A percentile compares a stretch with the other conserved stretches of the same genome.
These are phyloP conservation scores for Magnaporthiopsis incrustans DNA, from an alignment of 2,329 filamentous ascomycete genomes.

Conservation along the genomic window DNA sequence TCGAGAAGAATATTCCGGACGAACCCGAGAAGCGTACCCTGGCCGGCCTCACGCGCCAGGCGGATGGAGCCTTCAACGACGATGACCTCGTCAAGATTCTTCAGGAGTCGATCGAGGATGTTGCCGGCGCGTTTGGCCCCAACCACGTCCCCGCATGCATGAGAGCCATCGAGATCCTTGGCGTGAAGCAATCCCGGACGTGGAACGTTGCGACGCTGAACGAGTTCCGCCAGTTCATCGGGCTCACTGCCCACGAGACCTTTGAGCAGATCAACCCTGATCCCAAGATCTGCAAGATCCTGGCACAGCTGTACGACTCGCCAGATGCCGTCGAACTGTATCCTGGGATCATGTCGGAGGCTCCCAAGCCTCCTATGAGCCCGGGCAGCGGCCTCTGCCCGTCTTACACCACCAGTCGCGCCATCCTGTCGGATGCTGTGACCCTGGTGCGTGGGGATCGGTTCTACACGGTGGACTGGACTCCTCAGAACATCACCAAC, in stretches of 20 bases:
- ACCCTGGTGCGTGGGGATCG: slow-evolving; percentile 55
- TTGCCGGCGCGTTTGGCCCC: slow-evolving; percentile 43
- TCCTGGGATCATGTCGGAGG: slow-evolving; percentile 48
- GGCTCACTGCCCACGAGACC: slow-evolving; percentile 37
- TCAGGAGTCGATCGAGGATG: slow-evolving; percentile 38
- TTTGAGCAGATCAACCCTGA: slow-evolving; percentile 46
- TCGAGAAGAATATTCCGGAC: slow-evolving; percentile 34
- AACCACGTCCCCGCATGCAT: slow-evolving; percentile 37
- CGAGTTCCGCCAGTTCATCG: slow-evolving; percentile 43
- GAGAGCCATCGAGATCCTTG: slow-evolving; percentile 38
- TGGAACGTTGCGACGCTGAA: slow-evolving; percentile 46
- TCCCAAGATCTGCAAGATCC: slow-evolving; percentile 33
- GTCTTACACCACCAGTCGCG: slow-evolving; percentile 38
- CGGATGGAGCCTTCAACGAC: slow-evolving; percentile 30
- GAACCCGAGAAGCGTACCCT: slow-evolving; percentile 48
- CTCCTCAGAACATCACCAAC: slow-evolving; percentile 54
- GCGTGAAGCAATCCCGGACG: slow-evolving; percentile 35
- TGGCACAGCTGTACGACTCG: slow-evolving; percentile 39
- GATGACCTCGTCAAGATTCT: slow-evolving; percentile 49
- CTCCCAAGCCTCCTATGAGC: slow-evolving; percentile 41
- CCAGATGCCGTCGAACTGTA: slow-evolving; percentile 49
- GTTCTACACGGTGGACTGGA: slow-evolving; percentile 56
- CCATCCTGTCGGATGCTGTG: slow-evolving; percentile 55
- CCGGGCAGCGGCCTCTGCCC: slow-evolving; percentile 40
- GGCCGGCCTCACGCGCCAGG: slow-evolving; percentile 33